These are phyloP conservation scores for Amanita pseudoporphyria DNA, from an alignment of 768 basidiomycete species.

Conservation along the genomic window DNA sequence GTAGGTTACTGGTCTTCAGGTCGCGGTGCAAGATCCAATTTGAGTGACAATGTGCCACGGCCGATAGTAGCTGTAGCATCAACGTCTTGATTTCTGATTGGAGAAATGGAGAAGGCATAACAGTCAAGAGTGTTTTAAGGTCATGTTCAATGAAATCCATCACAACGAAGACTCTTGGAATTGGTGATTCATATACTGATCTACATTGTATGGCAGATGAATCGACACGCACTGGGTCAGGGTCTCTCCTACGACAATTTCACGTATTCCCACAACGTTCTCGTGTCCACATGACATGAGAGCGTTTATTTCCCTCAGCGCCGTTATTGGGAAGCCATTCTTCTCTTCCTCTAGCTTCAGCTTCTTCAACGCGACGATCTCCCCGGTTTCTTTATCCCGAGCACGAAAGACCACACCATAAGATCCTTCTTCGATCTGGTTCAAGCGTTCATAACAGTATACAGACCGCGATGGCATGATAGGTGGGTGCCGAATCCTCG, in stretches of 20 bases:
- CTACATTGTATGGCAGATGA: slow-evolving; percentile 12
- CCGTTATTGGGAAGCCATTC: slow-evolving; percentile 97
- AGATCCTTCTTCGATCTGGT: slow-evolving; percentile 97
- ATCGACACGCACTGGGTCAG: slow-evolving; percentile 84
- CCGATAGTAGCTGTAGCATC: slow-evolving; percentile 87
- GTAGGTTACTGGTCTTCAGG: slow-evolving; percentile 91
- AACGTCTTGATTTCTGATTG: slow-evolving; percentile 98
- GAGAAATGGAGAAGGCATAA: slow-evolving; percentile 95
- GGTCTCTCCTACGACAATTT: slow-evolving; percentile 97
- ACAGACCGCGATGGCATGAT: slow-evolving; percentile 87
- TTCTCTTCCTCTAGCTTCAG: slow-evolving; percentile 98
- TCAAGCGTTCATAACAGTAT: slow-evolving; percentile 87
- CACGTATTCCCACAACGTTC: slow-evolving; percentile 94
- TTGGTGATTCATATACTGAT: slow-evolving; percentile 22
- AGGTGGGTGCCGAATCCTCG: slow-evolving; percentile 65
- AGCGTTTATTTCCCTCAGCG: slow-evolving; percentile 90
- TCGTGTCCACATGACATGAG: slow-evolving; percentile 92
- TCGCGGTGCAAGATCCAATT: slow-evolving; percentile 99
- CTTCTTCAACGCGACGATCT: slow-evolving; percentile 95
- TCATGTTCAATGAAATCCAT: slow-evolving; percentile 99
- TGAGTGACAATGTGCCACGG: slow-evolving; percentile 86
- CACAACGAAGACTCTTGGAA: slow-evolving; percentile 87
- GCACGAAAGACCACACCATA: slow-evolving; percentile 99
- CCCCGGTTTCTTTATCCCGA: slow-evolving; percentile 86
- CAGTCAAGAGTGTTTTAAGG: slow-evolving; percentile 87